These are phyloP conservation scores for Didymella pinodella DNA, from an alignment of 2,329 filamentous ascomycete genomes.

Conservation along the genomic window DNA sequence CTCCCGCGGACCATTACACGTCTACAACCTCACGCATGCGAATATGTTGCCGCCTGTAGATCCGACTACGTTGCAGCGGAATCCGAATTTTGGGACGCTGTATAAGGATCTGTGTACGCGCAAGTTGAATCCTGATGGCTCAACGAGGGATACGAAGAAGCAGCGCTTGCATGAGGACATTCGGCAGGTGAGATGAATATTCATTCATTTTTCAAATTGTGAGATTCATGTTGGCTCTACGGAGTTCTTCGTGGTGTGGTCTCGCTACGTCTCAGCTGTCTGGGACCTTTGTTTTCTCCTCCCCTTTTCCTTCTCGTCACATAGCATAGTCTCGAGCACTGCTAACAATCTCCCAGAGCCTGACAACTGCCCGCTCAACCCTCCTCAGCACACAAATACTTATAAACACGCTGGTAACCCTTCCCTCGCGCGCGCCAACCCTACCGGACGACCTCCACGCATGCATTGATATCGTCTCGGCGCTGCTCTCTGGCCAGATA, in stretches of 20 bases:
- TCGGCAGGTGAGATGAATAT: conserved; percentile 41
- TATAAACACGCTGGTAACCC: conserved; percentile 43
- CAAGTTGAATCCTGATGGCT: conserved; percentile 56
- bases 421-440: conserved; percentile 46
- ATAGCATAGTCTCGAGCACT: no score
- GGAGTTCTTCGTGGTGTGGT: no score
- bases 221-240: background rate
- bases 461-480: conserved; percentile 53
- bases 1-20: background rate
- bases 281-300: no score
- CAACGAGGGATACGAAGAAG: conserved; percentile 53
- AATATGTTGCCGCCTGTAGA: conserved; percentile 55
- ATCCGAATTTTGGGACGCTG: conserved; percentile 56
- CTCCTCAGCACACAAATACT: conserved; percentile 47
- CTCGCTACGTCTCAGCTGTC: no score
- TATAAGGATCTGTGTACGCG: conserved; percentile 56
- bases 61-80: conserved; percentile 46
- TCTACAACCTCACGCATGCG: background rate
- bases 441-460: conserved; percentile 55
- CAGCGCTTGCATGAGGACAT: conserved; percentile 53
- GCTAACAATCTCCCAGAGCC: conserved; percentile 42
- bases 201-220: background rate
- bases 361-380: conserved; percentile 47
- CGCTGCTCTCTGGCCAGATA: conserved; percentile 51
- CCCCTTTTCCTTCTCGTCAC: no score